Evolutionary conservation across 2,329 filamentous ascomycete species (phyloP), one percentile per base, ranked within the genome.

Genomic region (Fusarium dlaminii): DNA sequence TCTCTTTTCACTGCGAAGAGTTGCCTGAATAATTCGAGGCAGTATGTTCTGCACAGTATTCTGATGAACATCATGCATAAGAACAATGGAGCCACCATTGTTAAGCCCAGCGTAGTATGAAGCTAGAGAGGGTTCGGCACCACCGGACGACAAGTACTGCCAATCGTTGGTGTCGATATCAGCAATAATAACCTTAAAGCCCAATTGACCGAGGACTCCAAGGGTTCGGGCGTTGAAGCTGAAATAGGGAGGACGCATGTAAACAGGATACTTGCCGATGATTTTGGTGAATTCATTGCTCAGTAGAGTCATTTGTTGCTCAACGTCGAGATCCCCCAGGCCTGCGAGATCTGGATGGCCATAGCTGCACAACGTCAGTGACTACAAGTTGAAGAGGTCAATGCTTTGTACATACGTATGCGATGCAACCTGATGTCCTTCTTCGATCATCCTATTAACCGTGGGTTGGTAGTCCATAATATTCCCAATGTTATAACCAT

Each of bases 91-190:
- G 12, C 66, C 67, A 4, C 67, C 59, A n/a, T 43, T 37, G 11
- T 32, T 34, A 4, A 70, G 43, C 3, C 67, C 67, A 17, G 40
- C 7, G 27, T 54, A 57, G n/a, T 17, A 70, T n/a, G 40, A 6
- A 20, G 49, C 59, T 66, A 70, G 0, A 29, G 67, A 64, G 11
- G 45, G 22, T 14, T 58, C 66, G 24, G 43, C 51, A 49, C 52
- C 67, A 11, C 67, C 66, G 17, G 27, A 55, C 13, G 67, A 64
- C 34, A 37, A 58, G 8, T 70, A 54, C 18, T 34, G 40, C 67
- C 67, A 70, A 34, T 70, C 67, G 36, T 70, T 22, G 51, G 67
- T 70, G 66, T 70, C 59, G 45, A 70, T 66, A 59, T 70, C 67
- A 70, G 67, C 67, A n/a, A 66, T 70, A 34, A 70, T 45, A 24